Evolutionary conservation across 129 eudicot species (phyloP).

Genomic region (Chrysanthemum makinoi): DNA sequence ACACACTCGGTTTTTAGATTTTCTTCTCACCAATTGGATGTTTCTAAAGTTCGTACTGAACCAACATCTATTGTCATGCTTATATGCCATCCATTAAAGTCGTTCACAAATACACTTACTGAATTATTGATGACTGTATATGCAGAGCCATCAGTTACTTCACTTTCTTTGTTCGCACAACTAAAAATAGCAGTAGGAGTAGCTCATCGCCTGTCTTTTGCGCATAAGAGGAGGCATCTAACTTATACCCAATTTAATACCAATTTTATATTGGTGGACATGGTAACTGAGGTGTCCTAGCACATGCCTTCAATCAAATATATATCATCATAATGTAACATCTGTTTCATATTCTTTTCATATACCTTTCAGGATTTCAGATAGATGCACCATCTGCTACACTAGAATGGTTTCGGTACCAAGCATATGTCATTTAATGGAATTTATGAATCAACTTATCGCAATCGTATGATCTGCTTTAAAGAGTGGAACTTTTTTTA

Average conservation of each 20-base stretch:
- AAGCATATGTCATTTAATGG: constrained; percentile 20
- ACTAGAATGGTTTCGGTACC: constrained; percentile 33
- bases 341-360: neutral
- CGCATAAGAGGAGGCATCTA: constrained; percentile 17
- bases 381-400: constrained; percentile 19
- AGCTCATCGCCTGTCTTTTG: constrained; percentile 23
- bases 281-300: neutral
- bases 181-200: too few species aligned
- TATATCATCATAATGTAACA: neutral
- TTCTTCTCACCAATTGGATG: too few species aligned
- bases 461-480: constrained; percentile 20
- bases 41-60: too few species aligned
- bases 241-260: constrained; percentile 23
- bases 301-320: neutral
- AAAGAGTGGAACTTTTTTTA: neutral
- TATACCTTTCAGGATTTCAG: constrained; percentile 10
- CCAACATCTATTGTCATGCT: too few species aligned
- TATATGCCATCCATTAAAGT: too few species aligned
- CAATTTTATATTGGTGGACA: constrained; percentile 24
- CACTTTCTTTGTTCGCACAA: constrained; percentile 30
- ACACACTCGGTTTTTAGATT: too few species aligned
- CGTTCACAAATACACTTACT: too few species aligned
- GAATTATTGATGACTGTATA: too few species aligned
- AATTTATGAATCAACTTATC: neutral
- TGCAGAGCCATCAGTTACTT: constrained; percentile 5